Base-by-base conservation (phyloP, 352 stramenopile species). In the Phytophthora sp. region DNA sequence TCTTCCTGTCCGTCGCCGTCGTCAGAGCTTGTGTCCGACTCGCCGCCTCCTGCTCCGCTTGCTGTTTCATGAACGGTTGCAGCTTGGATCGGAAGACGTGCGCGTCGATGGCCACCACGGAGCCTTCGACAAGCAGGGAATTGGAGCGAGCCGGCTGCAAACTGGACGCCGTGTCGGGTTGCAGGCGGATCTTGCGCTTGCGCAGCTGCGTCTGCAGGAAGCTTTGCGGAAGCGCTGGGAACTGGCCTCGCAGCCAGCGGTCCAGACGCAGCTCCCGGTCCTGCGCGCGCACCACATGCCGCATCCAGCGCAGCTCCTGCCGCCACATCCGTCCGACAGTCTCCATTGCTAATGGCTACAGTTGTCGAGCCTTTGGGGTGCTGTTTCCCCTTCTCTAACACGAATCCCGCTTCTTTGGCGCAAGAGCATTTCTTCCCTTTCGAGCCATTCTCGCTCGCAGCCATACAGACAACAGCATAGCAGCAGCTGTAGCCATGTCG, bases 181-280 rank as follows among this genome's bases (percentile, higher is more conserved):
- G 49, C 23, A 91, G 27, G 0, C 80, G 82, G 68, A 93, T 90
- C 69, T 86, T 83, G 66, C 82, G 80, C 63, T 88, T 84, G 12
- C 84, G 80, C 12, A 93, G 57, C 54, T 88, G 78, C 56, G 63
- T 68, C 69, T 93, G 84, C 27, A 91, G 38, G 29, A 91, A 79
- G 45, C 79, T 84, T 46, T 91, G 76, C 38, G 84, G 71, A 7
- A 81, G 55, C 0, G 42, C 42, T 11, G 80, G 80, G 52, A 91
- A 91, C 30, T 87, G 74, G 21, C 62, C 71, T 0, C 70, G 61
- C 45, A 93, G 69, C 82, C 84, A 93, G 4, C 84, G 82, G 41
- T 93, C 84, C 18, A 91, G 69, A 26, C 82, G 82, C 66, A 89
- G 84, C 52, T 85, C 79, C 26, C 71, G 65, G 65, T 93, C 82